Base-by-base conservation (phyloP, 805 yeast genomes). In the Yarrowia bubula region DNA sequence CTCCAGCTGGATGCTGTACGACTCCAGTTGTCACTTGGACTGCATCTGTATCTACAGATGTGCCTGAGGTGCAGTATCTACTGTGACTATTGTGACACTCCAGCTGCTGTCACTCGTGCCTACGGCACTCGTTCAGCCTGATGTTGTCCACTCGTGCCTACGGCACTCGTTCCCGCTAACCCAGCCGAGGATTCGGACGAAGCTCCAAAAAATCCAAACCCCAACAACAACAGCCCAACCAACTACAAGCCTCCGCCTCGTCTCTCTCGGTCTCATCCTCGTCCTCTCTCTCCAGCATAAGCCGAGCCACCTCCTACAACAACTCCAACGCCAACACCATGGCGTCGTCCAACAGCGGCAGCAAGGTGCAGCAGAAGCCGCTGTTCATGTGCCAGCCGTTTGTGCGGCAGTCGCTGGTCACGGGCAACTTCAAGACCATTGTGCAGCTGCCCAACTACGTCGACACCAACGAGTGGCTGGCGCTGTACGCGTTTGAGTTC, bases 401-500 rank as follows among this genome's bases (percentile, higher is more conserved):
- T 75, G 95, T 92, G 5, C 87, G 92, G 68, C 90, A 98, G 0
- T 96, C 98, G 0, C 79, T 95, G 39, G 99, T 96, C 17, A 95
- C 93, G 73, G 99, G 99, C 15, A 89, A 97, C 0, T 95, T 92
- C 79, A 92, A 90, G 72, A 92, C 99, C 1, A 95, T 95, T 69
- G 98, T 95, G 0, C 96, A 90, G 73, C 79, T 91, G 22, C 99
- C 99, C 17, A 91, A 90, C 73, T 93, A 93, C 73, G 98, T 96
- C 11, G 98, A 95, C 72, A 82, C 85, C 67, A 90, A 92, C 65
- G 99, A 95, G 75, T 95, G 99, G 99, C 80, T 95, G 15, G 97
- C 98, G 1, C 82, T 95, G 65, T 95, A 92, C 74, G 86, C 90
- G 7, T 92, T 92, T 75, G 99, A 95, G 76, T 84, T 90, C 69